Evolutionary conservation across 2,329 filamentous ascomycete genomes (phyloP).

Genomic region (Meredithiella fracta): DNA sequence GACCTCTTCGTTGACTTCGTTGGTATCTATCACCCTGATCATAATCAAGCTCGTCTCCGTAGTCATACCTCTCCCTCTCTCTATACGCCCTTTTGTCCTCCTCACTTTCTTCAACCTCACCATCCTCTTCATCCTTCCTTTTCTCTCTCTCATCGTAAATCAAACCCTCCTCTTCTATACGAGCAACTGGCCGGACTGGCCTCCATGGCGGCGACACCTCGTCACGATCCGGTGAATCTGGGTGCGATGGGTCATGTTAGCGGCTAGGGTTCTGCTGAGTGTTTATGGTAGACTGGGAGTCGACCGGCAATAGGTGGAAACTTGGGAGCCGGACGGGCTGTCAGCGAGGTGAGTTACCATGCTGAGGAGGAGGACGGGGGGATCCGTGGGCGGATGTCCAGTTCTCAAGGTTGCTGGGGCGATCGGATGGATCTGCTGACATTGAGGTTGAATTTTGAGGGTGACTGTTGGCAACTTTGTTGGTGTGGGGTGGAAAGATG

Average conservation of each 20-base stretch:
- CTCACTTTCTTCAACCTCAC: slow-evolving; percentile 9
- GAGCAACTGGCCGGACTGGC: slow-evolving; percentile 16
- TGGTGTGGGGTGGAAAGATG: background rate
- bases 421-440: slow-evolving; percentile 6
- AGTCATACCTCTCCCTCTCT: slow-evolving; percentile 11
- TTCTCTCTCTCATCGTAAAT: slow-evolving; percentile 21
- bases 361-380: slow-evolving; percentile 28
- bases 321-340: slow-evolving; percentile 13
- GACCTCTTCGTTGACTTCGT: slow-evolving; percentile 6
- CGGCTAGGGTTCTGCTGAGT: slow-evolving; percentile 15
- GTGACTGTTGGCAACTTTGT: background rate
- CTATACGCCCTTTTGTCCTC: background rate
- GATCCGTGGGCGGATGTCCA: slow-evolving; percentile 13
- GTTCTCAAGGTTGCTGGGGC: background rate
- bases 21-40: slow-evolving; percentile 10
- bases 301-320: background rate
- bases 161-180: slow-evolving; percentile 22
- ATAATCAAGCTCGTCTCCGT: slow-evolving; percentile 15
- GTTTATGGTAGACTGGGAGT: background rate
- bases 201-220: slow-evolving; percentile 25
- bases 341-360: slow-evolving; percentile 27
- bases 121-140: slow-evolving; percentile 17
- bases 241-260: slow-evolving; percentile 27
- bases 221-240: slow-evolving; percentile 27
- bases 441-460: background rate